Evolutionary conservation across 495 filamentous ascomycete genomes (phyloP), one percentile per base, ranked within the genome.

Genomic region (Podospora conica): DNA sequence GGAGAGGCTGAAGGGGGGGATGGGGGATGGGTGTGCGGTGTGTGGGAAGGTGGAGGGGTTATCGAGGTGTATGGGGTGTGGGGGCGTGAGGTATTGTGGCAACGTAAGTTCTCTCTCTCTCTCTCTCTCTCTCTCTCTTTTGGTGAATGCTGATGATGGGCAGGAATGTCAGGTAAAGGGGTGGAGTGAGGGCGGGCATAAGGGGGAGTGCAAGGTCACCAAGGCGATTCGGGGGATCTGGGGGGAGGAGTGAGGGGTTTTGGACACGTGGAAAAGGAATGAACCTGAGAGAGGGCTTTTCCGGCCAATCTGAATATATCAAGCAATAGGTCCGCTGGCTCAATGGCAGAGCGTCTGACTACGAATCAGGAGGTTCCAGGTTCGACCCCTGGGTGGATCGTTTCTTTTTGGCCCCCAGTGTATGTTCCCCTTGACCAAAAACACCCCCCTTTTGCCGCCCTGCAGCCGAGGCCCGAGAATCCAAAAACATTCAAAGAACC

Each of bases 181-280:
- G 10, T 82, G 80, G 80, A 73, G 61, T 48, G 78, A 78, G 56
- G 68, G 70, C 53, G 75, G 74, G 9, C 80, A 82, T 56, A 82
- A 81, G 66, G 59, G 60, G 11, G 76, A 80, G 33, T 82, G 80
- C 57, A 81, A 78, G 69, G 58, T 77, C 24, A 71, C 79, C 22
- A 79, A 75, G 68, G 70, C 60, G 1, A 72, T 82, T 28, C 67
- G 55, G n/a, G 71, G 69, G 54, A 77, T 81, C 25, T 81, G 78
- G 77, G 31, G 57, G 25, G 21, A 54, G n/a, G 10, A 60, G 29
- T 21, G 12, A 24, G 21, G 31, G 27, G 9, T 18, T 27, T 27
- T 3, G 0, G 27, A 6, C 12, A 0, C 2, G 25, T 9, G 29
- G 27, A 18, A 48, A n/a, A n/a, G 15, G 15, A 31, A 0, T 7